These are phyloP conservation scores for Colletotrichum australisinense DNA, from an alignment of 2,329 filamentous ascomycete species.

Conservation along the genomic window DNA sequence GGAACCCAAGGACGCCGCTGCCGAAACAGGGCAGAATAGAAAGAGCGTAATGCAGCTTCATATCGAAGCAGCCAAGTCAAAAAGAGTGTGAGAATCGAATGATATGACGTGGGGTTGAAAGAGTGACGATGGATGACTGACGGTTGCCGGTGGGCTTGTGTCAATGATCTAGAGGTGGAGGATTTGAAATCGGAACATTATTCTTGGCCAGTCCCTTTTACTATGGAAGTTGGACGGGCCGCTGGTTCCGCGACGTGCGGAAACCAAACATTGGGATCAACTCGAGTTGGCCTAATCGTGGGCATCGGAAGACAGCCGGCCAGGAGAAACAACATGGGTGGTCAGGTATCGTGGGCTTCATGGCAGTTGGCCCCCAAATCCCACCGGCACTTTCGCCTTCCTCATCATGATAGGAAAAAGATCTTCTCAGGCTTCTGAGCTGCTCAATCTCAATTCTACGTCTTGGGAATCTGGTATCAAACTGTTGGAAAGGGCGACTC, in stretches of 20 bases:
- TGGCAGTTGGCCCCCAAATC: neutral
- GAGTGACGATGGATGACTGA: conserved; percentile 10
- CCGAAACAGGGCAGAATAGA: conserved; percentile 24
- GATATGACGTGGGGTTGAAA: neutral
- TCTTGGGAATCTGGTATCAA: neutral
- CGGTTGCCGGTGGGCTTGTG: neutral
- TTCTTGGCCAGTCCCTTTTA: conserved; percentile 16
- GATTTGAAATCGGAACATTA: conserved; percentile 20
- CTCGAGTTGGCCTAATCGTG: neutral
- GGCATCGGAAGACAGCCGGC: neutral
- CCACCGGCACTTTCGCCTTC: neutral
- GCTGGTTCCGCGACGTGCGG: neutral
- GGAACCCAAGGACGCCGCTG: conserved; percentile 28
- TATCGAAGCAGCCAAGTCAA: neutral
- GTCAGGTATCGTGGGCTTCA: neutral
- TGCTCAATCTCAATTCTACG: too few species aligned
- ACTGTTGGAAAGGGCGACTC: neutral
- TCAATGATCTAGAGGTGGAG: neutral
- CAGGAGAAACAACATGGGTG: neutral
- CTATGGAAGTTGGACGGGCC: neutral
- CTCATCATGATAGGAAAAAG: neutral
- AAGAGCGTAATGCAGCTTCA: conserved; percentile 24
- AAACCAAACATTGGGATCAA: neutral
- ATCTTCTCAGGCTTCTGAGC: neutral
- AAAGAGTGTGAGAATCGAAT: conserved; percentile 19